These are phyloP conservation scores for Diutina sp. DNA, from an alignment of 1,139 yeast genomes.

Conservation along the genomic window DNA sequence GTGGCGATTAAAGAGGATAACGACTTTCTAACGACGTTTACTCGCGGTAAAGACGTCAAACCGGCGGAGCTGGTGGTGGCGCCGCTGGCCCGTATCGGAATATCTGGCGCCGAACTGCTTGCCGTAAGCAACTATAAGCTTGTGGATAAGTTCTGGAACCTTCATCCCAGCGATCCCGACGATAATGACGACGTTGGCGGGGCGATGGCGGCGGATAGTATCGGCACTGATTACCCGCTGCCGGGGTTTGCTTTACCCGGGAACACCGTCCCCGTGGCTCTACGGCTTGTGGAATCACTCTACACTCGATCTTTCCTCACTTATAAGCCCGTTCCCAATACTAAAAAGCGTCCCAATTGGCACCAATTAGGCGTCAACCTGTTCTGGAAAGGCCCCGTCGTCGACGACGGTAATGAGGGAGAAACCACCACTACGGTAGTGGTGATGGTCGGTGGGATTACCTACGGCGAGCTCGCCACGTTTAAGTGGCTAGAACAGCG, in stretches of 20 bases:
- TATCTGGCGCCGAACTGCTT: constrained; percentile 20
- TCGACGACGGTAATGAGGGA: neutral
- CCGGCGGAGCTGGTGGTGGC: constrained; percentile 7
- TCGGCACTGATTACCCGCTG: constrained; percentile 19
- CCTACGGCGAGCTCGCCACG: neutral
- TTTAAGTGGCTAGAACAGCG: neutral
- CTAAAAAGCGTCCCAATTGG: constrained; percentile 32
- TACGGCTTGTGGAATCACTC: constrained; percentile 38
- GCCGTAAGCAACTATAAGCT: constrained; percentile 23
- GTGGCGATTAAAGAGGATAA: constrained; percentile 6
- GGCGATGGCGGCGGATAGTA: constrained; percentile 9
- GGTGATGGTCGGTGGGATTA: neutral
- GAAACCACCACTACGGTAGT: neutral
- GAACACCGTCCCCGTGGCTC: constrained; percentile 35
- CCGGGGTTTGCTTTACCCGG: constrained; percentile 44
- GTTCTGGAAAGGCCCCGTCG: constrained; percentile 1
- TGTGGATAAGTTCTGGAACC: constrained; percentile 32
- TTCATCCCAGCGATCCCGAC: constrained; percentile 24
- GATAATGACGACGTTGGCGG: constrained; percentile 11
- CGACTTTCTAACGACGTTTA: constrained; percentile 20
- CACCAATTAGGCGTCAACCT: constrained; percentile 13
- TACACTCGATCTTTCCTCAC: constrained; percentile 32
- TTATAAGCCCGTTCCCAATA: constrained; percentile 28
- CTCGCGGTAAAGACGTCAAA: constrained; percentile 7
- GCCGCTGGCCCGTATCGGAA: constrained; percentile 14